Evolutionary conservation across 257 asterid genomes (phyloP), one percentile per base, ranked within the genome.

Genomic region (Solanum verrucosum): DNA sequence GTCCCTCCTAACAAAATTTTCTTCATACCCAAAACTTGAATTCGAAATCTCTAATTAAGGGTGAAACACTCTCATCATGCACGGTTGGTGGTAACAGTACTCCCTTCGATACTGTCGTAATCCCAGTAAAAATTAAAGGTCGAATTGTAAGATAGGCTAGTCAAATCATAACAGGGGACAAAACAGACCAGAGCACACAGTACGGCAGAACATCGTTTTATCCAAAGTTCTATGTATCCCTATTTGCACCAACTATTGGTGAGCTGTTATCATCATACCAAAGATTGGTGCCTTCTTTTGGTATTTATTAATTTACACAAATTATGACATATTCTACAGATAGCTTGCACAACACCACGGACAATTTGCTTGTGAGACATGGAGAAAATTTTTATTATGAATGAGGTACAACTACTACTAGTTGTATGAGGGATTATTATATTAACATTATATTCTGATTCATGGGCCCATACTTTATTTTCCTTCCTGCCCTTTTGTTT

Each of bases 1-100:
- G 6, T 0, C 1, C 56, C 56, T 46, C 18, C 2, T 46, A 46
- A 46, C 0, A 46, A 1, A 4, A 4, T 13, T 46, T 13, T 13
- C 6, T 46, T 5, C 18, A 46, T 13, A 46, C 0, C 18, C 2
- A 13, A 4, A 0, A 0, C 16, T 44, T 44, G 0, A 44, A 44
- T 0, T 0, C 5, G 0, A 44, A 0, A 44, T 0, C 6, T 44
- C 0, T 12, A 12, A 0, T 44, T 12, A 44, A 44, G 52, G 52
- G 0, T 12, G 16, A 44, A 44, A 13, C 6, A 44, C 18, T 44
- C 2, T 1, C 2, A 44, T 5, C 2, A 44, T 27, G 29, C 29
- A 27, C 29, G 29, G 29, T 27, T 3, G 4, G 52, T 44, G 18
- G 6, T 44, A 44, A 44, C 6, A 44, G 6, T 46, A 37, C 15